Percentiles rank a stretch among this genome's conserved stretches.
phyloP scores from a whole-genome alignment of 371 early-diverging fungal species.

The Apophysomyces elegans region DNA sequence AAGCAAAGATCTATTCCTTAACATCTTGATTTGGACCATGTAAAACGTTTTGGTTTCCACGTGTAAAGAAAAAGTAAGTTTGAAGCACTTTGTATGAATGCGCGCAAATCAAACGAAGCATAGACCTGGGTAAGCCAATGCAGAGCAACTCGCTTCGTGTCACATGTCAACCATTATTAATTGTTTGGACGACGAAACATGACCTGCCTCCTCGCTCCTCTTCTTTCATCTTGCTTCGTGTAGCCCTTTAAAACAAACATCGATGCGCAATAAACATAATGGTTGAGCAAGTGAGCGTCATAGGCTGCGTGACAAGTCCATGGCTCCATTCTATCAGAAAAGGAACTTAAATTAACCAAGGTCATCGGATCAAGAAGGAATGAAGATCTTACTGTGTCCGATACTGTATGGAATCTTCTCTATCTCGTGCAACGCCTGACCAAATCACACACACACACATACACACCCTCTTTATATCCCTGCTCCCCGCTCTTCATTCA shows the following conservation, averaged over 20 bases:
- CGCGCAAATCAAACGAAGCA: slow-evolving; percentile 7
- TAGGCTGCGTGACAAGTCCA: background rate
- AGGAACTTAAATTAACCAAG: background rate
- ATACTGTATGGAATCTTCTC: background rate
- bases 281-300: background rate
- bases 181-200: background rate
- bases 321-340: background rate
- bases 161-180: slow-evolving; percentile 4
- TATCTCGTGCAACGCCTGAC: slow-evolving; percentile 7
- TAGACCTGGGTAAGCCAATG: background rate
- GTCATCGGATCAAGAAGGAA: background rate
- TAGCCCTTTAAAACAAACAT: slow-evolving; percentile 18
- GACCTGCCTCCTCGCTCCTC: slow-evolving; percentile 16
- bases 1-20: background rate
- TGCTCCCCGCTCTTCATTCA: too few relatives aligned
- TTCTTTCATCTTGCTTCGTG: slow-evolving; percentile 27
- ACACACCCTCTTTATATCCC: background rate
- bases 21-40: slow-evolving; percentile 6
- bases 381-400: background rate
- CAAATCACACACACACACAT: background rate
- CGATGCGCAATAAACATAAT: slow-evolving; percentile 16
- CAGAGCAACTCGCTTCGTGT: background rate
- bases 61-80: background rate
- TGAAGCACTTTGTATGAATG: background rate
- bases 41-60: slow-evolving; percentile 1